Evolutionary conservation across 164 flowering plant genomes (phyloP).

Genomic region (Akebia trifoliata): DNA sequence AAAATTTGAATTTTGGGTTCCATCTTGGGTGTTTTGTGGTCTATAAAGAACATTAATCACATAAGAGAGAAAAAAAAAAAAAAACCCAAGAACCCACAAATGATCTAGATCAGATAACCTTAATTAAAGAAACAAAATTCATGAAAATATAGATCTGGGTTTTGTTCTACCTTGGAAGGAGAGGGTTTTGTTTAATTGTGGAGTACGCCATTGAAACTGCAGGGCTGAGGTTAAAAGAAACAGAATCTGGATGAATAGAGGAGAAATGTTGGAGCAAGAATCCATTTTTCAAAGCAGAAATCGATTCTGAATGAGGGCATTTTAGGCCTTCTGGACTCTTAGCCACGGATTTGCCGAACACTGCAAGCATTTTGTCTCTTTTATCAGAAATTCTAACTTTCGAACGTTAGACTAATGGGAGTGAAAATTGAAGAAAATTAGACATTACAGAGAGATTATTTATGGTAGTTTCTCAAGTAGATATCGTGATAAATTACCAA

Average conservation of each 20-base stretch:
- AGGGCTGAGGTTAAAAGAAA: constrained; percentile 59
- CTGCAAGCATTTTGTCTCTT: constrained; percentile 65
- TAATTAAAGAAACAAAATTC: not conserved
- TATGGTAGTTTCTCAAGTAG: too few relatives aligned
- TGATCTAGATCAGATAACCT: not conserved
- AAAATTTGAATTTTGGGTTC: too few relatives aligned
- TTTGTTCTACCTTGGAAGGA: constrained; percentile 75
- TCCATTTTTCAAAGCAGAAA: constrained; percentile 52
- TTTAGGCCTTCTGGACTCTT: constrained; percentile 73
- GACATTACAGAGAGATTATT: too few relatives aligned
- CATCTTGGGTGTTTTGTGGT: too few relatives aligned
- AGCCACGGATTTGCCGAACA: constrained; percentile 86
- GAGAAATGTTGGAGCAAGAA: constrained; percentile 53
- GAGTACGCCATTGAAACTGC: constrained; percentile 64
- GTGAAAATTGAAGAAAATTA: too few relatives aligned
- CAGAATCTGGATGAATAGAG: constrained; percentile 46
- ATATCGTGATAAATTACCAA: too few relatives aligned
- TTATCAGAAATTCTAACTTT: too few relatives aligned
- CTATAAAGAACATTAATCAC: not conserved
- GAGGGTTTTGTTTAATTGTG: constrained; percentile 59
- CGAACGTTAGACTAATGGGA: too few relatives aligned
- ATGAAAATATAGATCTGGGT: not conserved
- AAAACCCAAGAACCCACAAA: constrained; percentile 1
- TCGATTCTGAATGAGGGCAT: constrained; percentile 38
- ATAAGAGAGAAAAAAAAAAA: not conserved